These are phyloP conservation scores for Pseudogymnoascus sp. DNA, from an alignment of 2,329 filamentous ascomycete genomes.

Conservation along the genomic window DNA sequence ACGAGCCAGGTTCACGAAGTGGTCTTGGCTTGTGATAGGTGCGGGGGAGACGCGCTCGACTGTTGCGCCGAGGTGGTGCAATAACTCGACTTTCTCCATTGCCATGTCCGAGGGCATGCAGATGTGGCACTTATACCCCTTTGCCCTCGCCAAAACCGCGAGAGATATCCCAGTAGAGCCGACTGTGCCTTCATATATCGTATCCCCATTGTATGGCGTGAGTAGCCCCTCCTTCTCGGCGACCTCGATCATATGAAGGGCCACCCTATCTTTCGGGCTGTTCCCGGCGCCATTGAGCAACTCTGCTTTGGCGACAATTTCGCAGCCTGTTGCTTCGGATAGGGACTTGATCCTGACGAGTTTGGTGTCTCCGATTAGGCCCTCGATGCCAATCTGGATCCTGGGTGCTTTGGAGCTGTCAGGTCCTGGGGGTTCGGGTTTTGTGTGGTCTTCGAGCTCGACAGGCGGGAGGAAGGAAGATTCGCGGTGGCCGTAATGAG, in stretches of 20 bases:
- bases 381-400: conserved; percentile 75
- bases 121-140: conserved; percentile 87
- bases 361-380: conserved; percentile 87
- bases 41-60: conserved; percentile 87
- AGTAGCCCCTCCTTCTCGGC: conserved; percentile 74
- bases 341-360: conserved; percentile 79
- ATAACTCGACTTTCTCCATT: conserved; percentile 78
- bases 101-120: conserved; percentile 95
- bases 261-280: conserved; percentile 91
- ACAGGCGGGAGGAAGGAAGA: conserved; percentile 31
- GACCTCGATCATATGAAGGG: conserved; percentile 75
- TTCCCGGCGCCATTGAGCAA: conserved; percentile 92
- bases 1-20: conserved; percentile 90
- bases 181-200: conserved; percentile 94
- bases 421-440: conserved; percentile 21
- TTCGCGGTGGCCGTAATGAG: conserved; percentile 11
- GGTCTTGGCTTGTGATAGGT: conserved; percentile 84
- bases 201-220: conserved; percentile 74
- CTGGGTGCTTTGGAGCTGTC: conserved; percentile 16
- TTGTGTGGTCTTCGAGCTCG: conserved; percentile 48
- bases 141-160: conserved; percentile 76
- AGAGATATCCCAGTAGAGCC: conserved; percentile 94
- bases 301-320: conserved; percentile 89
- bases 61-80: conserved; percentile 82
- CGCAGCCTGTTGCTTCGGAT: conserved; percentile 77